A percentile compares a stretch with the other conserved stretches of the same genome.
These are phyloP conservation scores for Eucalyptus erythrocorys DNA, from an alignment of 345 rosid genomes.

Conservation along the genomic window DNA sequence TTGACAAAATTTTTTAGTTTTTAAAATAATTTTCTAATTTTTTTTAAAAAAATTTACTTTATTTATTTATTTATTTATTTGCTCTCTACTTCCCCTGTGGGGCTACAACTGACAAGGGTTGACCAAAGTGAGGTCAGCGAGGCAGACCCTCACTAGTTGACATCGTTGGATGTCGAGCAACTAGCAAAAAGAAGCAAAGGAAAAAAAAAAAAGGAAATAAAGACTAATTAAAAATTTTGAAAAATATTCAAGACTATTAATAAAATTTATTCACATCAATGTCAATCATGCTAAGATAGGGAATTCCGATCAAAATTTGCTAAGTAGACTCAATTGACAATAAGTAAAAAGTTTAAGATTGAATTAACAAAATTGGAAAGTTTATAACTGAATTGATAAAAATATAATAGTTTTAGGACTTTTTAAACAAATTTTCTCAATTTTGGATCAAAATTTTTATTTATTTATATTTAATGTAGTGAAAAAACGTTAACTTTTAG, in stretches of 20 bases:
- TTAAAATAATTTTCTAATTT: rapidly evolving
- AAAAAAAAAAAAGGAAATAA: rapidly evolving
- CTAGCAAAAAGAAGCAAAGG: too few species aligned
- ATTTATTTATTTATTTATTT: too few species aligned
- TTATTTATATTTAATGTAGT: too few species aligned
- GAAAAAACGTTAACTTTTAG: background rate
- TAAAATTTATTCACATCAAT: too few species aligned
- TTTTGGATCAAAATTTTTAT: rapidly evolving
- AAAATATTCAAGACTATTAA: too few species aligned
- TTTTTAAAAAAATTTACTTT: too few species aligned
- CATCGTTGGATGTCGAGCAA: rapidly evolving
- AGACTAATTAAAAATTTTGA: too few species aligned
- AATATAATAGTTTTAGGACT: too few species aligned
- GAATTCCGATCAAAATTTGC: rapidly evolving
- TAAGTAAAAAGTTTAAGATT: too few species aligned
- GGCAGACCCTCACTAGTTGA: rapidly evolving
- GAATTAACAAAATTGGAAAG: too few species aligned
- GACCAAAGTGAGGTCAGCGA: rapidly evolving
- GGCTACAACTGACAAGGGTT: rapidly evolving
- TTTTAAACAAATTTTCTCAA: rapidly evolving
- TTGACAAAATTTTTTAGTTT: too few species aligned
- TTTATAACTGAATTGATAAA: too few species aligned
- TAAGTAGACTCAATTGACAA: rapidly evolving
- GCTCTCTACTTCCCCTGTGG: rapidly evolving
- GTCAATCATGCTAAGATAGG: rapidly evolving